Evolutionary conservation across 495 filamentous ascomycete species (phyloP).

Genomic region (Penicillium canescens): DNA sequence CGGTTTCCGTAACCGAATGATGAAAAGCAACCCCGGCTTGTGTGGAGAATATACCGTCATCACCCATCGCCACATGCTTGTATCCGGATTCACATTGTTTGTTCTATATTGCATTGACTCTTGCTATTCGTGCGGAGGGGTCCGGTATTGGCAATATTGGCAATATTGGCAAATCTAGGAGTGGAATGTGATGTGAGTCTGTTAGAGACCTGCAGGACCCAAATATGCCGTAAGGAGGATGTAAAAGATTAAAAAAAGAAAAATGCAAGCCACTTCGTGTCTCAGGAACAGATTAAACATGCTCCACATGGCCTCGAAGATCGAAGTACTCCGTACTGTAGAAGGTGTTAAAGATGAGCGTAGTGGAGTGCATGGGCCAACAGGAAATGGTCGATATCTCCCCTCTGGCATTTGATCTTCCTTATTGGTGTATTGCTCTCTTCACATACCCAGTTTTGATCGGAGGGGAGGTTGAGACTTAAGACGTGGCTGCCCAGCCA

Average conservation of each 20-base stretch:
- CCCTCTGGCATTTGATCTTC: too few species aligned
- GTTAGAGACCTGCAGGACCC: constrained; percentile 5
- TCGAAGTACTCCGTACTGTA: not conserved
- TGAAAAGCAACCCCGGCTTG: not conserved
- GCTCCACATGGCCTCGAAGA: not conserved
- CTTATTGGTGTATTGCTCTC: too few species aligned
- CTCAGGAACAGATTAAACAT: not conserved
- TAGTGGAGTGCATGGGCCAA: not conserved
- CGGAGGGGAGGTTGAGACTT: not conserved
- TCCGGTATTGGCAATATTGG: not conserved
- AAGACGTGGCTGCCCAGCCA: constrained; percentile 4
- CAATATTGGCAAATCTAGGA: not conserved
- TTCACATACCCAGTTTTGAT: too few species aligned
- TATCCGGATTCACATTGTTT: not conserved
- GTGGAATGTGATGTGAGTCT: constrained; percentile 1
- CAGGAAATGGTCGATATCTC: not conserved
- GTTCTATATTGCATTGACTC: not conserved
- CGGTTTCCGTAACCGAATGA: constrained; percentile 2
- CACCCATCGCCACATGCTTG: constrained; percentile 15
- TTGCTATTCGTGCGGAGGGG: not conserved
- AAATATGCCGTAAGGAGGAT: constrained; percentile 13
- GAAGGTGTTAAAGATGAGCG: not conserved
- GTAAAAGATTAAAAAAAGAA: not conserved
- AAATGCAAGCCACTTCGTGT: not conserved
- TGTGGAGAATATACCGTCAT: constrained; percentile 18